Evolutionary conservation across 1,139 yeast genomes (phyloP), one percentile per base, ranked within the genome.

Genomic region (Lodderomyces pseudojiufengensis): DNA sequence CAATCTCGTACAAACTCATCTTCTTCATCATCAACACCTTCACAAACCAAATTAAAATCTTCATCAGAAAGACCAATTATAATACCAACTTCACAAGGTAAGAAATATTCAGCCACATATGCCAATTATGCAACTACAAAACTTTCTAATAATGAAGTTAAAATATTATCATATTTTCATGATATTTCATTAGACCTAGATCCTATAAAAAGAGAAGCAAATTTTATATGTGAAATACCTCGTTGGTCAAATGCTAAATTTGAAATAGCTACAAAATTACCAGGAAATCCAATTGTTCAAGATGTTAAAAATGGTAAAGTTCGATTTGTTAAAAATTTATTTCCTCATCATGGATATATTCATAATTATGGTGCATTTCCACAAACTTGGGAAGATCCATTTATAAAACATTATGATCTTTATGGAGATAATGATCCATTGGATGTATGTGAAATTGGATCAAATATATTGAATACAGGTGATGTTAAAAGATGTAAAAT

Each of bases 311-410:
- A 85, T 61, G 95, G 90, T 38, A 72, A 81, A 56, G 79, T 84
- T 43, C 74, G 96, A 60, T 87, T 79, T 49, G 95, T 87, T 29
- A 74, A 86, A 63, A 87, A 87, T 68, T 75, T 87, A 52, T 87
- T 85, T 76, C 96, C 96, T 27, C 84, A 78, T 63, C 87, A 84
- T 54, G 96, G 96, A 42, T 86, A 86, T 65, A 77, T 90, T 48
- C 95, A 84, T 67, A 87, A 86, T 70, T 87, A 87, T 56, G 96
- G 96, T 52, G 95, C 95, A 22, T 78, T 87, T 69, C 95, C 96
- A 37, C 95, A 86, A 63, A 87, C 96, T 23, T 87, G 95, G 95
- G 96, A 87, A 63, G 95, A 87, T 54, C 94, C 94, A 40, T 78
- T 77, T 49, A 59, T 57, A 31, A 59, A 66, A 40, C 79, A 81